Evolutionary conservation across 176 grass and related monocot genomes (phyloP), one percentile per base, ranked within the genome.

Genomic region (Avena insularis): DNA sequence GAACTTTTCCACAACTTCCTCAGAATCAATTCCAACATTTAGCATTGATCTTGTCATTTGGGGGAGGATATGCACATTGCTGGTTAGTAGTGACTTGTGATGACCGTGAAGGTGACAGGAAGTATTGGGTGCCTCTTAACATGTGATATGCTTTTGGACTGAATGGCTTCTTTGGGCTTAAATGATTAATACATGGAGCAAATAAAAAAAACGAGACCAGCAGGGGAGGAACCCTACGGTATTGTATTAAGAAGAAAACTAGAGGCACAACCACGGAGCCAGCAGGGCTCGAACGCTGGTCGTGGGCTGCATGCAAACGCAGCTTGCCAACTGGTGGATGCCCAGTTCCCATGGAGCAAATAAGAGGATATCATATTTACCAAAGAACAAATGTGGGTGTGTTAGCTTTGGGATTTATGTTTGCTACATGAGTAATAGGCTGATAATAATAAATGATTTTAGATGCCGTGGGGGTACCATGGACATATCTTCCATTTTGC

Each of bases 351-450:
- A 45, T 60, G 54, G 54, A 27, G 29, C 16, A 82, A 36, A 53
- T 29, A 51, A 25, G 51, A 83, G 40, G 54, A 60, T 74, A 74
- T 5, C 68, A 59, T 38, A 29, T 72, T 60, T 29, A n/a, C 14
- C 20, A 2, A 72, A 83, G 36, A 40, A 74, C 10, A 58, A 43
- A 51, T 51, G 12, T 29, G 69, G 55, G n/a, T 77, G 50, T 88
- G 12, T 77, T 88, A 78, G 23, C 13, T 83, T 59, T 83, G 43
- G n/a, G 27, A 78, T 70, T 83, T 53, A 71, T 27, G 21, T 73
- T 87, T 46, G 70, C n/a, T 23, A 57, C 78, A 54, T 87, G 46
- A 58, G n/a, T 33, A 46, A 63, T 27, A 81, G 9, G 23, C 45
- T 48, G 15, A 15, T 76, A 6, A 14, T 29, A 13, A 74, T 84